Base-by-base conservation (phyloP, 2,329 filamentous ascomycete genomes). In the Exophiala aquamarina region DNA sequence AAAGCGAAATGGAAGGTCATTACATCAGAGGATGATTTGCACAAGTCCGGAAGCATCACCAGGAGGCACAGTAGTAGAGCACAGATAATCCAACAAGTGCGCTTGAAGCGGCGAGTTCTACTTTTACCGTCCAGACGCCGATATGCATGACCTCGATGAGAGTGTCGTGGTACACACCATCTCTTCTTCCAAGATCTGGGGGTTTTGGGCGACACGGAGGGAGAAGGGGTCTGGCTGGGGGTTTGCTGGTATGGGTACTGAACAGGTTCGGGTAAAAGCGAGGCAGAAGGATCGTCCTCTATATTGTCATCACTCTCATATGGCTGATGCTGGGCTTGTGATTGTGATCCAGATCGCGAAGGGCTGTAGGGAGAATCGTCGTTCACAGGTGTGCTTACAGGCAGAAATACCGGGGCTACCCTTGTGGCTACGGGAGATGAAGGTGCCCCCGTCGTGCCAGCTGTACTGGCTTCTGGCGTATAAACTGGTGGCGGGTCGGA, bases 401-500 rank as follows among this genome's bases (percentile, higher is more conserved):
- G 52, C 44, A 49, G 47, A 37, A 36, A 28, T 21, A 31, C 41
- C 13, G 42, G 33, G 13, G 36, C 26, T 18, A 48, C 44, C 40
- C 50, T 44, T 17, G 42, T 28, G 36, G 33, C 35, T 15, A 50
- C 36, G 2, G 52, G 51, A 14, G 54, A 54, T 6, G 48, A 23
- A 3, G 44, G 31, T 21, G 44, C 28, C n/a, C 19, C 34, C 13
- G 50, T 38, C 18, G 50, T 43, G 31, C 17, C 39, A 18, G 35
- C 17, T 20, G 52, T 55, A 8, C 43, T 47, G 35, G 40, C 54
- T 13, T 49, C 49, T 4, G 54, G 54, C 13, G 54, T 57, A 34
- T 57, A 57, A 28, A 50, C 20, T 13, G 54, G 54, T 15, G 54
- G 54, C 11, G 54, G 54, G 38, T 57, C 54, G 13, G 42, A 48